Percentiles rank a stretch among this genome's conserved stretches.
Conservation (phyloP, 1,139 yeast species). For the Taphrina flavorubra region DNA sequence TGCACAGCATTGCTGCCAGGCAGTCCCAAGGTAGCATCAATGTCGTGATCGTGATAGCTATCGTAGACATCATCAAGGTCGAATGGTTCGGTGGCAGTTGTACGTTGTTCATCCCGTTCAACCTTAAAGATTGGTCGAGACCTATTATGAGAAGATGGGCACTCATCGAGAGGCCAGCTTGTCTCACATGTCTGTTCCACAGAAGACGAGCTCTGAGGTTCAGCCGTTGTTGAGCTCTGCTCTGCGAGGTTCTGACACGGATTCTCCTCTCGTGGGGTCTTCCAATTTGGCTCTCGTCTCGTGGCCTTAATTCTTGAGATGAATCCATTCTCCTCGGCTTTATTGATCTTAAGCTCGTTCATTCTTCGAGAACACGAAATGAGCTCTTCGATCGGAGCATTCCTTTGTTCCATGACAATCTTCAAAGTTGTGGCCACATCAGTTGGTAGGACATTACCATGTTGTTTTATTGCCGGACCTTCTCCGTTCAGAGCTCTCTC, state of each 20-base stretch:
- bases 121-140: neutral
- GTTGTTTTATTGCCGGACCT: neutral
- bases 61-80: slow-evolving; percentile 31
- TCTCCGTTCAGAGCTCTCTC: neutral
- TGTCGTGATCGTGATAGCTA: slow-evolving; percentile 23
- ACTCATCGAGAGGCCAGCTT: neutral
- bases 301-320: slow-evolving; percentile 17
- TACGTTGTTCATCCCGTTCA: neutral
- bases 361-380: neutral
- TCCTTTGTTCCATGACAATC: slow-evolving; percentile 9
- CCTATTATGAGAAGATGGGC: neutral
- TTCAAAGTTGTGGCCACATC: slow-evolving; percentile 3
- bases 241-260: neutral
- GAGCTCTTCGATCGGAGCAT: slow-evolving; percentile 19
- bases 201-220: neutral
- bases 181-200: neutral
- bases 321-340: slow-evolving; percentile 7
- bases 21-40: slow-evolving; percentile 11
- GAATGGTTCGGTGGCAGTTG: slow-evolving; percentile 1
- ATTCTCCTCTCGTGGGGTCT: neutral
- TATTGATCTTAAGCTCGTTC: neutral
- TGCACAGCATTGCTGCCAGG: slow-evolving; percentile 8
- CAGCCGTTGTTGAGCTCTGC: neutral
- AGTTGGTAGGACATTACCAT: neutral
- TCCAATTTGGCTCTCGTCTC: slow-evolving; percentile 22